A percentile compares a stretch with the other conserved stretches of the same genome.
Conservation (phyloP, 2,329 filamentous ascomycete genomes). For the Apiospora arundinis region DNA sequence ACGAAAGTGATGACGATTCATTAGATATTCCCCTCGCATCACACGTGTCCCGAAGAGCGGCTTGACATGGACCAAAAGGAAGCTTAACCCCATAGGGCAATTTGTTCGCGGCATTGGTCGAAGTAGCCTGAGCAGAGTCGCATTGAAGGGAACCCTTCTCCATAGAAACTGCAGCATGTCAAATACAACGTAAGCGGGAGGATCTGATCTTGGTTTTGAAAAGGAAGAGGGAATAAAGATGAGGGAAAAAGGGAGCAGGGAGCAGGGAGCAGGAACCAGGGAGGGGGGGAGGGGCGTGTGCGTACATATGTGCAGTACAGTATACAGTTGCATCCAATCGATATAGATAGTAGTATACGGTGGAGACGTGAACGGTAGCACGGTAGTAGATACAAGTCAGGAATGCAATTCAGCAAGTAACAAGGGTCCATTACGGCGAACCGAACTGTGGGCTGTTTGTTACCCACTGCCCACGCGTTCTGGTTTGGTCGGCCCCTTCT, state of each 20-base stretch:
- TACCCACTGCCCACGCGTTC: slow-evolving; percentile 11
- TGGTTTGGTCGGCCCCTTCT: background rate
- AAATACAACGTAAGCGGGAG: slow-evolving; percentile 7
- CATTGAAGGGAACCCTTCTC: slow-evolving; percentile 4
- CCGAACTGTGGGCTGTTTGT: slow-evolving; percentile 10
- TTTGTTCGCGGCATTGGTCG: slow-evolving; percentile 1
- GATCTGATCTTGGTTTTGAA: slow-evolving; percentile 6
- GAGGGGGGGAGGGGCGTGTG: background rate
- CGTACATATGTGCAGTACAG: background rate
- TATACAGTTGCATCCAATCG: background rate
- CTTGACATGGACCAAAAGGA: background rate
- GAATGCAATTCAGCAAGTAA: slow-evolving; percentile 11
- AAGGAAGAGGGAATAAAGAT: background rate
- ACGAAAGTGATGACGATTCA: slow-evolving; percentile 13
- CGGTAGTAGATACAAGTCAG: background rate
- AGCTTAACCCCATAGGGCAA: slow-evolving; percentile 8
- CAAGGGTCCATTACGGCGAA: slow-evolving; percentile 8
- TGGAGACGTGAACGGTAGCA: too few species aligned
- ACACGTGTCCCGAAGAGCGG: slow-evolving; percentile 7
- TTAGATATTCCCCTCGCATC: slow-evolving; percentile 6
- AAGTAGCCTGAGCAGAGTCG: background rate
- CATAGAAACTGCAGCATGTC: slow-evolving; percentile 2
- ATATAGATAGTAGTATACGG: background rate
- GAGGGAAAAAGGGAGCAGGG: too few species aligned
- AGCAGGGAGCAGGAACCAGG: background rate